Base-by-base conservation (phyloP, 1,284 basidiomycete genomes). In the Salmacisia buchloeana region DNA sequence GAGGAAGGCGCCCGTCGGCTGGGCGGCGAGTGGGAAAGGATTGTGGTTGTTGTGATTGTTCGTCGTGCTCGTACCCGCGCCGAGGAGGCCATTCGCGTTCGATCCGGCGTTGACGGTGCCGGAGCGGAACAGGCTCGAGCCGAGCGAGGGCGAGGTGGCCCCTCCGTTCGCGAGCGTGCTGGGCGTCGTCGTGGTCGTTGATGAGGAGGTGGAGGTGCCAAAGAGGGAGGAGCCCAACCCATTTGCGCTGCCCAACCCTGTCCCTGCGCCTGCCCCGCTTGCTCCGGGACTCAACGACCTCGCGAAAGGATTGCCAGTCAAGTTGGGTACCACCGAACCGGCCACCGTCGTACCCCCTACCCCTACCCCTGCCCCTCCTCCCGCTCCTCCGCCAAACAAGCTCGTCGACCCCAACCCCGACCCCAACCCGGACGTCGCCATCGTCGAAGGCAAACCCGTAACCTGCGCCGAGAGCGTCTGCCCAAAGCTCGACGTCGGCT, bases 401-500 rank as follows among this genome's bases (percentile, higher is more conserved):
- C n/a, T n/a, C n/a, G n/a, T n/a, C n/a, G n/a, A n/a, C n/a, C n/a
- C n/a, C n/a, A n/a, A n/a, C n/a, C n/a, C n/a, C n/a, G n/a, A n/a
- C n/a, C 41, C 62, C 27, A 49, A 57, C 18, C 49, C 35, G 12
- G 62, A 27, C 1, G 43, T 21, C 0, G 62, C 41, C 18, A 67
- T 64, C 34, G 60, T 64, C 4, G 63, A 43, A 15, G 49, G 49
- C 27, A 54, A 33, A 6, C 49, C 49, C 29, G 49, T 54, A 12
- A 54, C 49, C 29, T 69, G 61, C 21, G 46, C 45, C 0, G 71
- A 67, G 2, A 76, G 62, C 13, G 60, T 66, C 10, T 67, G 57
- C 5, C 75, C 75, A 41, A 77, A 77, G 34, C 61, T 64, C 21
- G 63, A 66, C 49, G 66, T 60, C 6, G 75, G 75, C 60, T 77